phyloP scores from a whole-genome alignment of 768 basidiomycete species.

The Boletus reticuloceps region DNA sequence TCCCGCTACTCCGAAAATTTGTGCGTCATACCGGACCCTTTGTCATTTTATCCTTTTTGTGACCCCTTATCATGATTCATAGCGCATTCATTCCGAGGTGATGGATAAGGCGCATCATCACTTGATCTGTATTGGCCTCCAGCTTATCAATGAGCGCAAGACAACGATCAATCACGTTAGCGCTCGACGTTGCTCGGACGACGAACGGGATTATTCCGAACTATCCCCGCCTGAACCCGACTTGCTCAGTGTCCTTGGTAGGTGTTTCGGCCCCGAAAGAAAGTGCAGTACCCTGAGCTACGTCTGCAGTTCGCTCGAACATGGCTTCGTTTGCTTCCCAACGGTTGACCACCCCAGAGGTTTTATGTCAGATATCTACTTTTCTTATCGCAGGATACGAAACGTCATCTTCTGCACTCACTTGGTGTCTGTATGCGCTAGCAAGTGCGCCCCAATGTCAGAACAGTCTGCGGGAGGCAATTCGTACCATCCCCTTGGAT shows the following conservation, averaged over 20 bases:
- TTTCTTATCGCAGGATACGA: conserved; percentile 68
- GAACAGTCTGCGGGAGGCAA: conserved; percentile 43
- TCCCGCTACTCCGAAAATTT: conserved; percentile 51
- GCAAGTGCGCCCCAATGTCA: conserved; percentile 46
- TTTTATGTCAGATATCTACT: conserved; percentile 60
- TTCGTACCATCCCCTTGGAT: conserved; percentile 29
- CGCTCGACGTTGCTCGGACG: conserved; percentile 12
- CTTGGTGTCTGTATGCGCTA: conserved; percentile 64
- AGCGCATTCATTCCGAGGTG: conserved; percentile 47
- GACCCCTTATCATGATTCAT: conserved; percentile 7
- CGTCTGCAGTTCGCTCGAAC: conserved; percentile 56
- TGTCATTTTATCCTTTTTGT: conserved; percentile 1
- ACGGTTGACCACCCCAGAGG: conserved; percentile 56
- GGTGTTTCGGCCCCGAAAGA: conserved; percentile 20
- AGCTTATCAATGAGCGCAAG: conserved; percentile 52
- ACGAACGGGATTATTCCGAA: conserved; percentile 4
- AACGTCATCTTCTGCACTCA: conserved; percentile 54
- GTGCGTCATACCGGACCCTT: conserved; percentile 30
- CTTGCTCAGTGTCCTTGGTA: conserved; percentile 55
- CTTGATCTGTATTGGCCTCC: conserved; percentile 51
- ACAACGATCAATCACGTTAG: conserved; percentile 33
- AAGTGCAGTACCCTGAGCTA: not conserved
- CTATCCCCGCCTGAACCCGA: conserved; percentile 27
- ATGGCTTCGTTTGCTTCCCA: conserved; percentile 40
- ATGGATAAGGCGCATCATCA: conserved; percentile 44